phyloP scores from a whole-genome alignment of 2,329 filamentous ascomycete species.

The Hirsutella minnesotensis region DNA sequence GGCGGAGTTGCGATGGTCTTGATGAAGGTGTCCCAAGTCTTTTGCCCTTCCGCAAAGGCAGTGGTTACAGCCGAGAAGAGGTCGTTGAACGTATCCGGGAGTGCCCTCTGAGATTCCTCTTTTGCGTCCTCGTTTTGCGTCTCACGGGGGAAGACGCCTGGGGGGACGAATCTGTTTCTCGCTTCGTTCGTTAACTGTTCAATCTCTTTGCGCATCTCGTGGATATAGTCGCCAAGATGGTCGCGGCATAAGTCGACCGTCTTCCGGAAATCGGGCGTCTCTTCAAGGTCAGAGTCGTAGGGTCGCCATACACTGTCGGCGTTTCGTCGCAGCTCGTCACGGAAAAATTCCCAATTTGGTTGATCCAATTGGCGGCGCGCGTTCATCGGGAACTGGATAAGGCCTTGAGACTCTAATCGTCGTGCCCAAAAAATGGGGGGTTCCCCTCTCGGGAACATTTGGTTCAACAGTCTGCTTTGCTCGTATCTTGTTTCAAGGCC shows the following conservation, averaged over 20 bases:
- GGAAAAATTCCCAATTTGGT: slow-evolving; percentile 16
- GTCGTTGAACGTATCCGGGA: slow-evolving; percentile 26
- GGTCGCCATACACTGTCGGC: slow-evolving; percentile 16
- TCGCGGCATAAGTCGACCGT: too few species aligned
- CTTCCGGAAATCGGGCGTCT: slow-evolving; percentile 1
- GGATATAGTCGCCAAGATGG: slow-evolving; percentile 5
- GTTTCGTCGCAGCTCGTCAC: slow-evolving; percentile 17
- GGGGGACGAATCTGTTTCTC: too few species aligned
- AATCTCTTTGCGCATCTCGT: slow-evolving; percentile 6
- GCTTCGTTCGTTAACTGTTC: slow-evolving; percentile 2
- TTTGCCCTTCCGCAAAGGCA: slow-evolving; percentile 22
- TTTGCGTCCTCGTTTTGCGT: not conserved
- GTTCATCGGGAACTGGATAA: slow-evolving; percentile 21
- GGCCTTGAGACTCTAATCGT: slow-evolving; percentile 22
- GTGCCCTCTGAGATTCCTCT: not conserved
- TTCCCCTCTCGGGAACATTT: slow-evolving; percentile 27
- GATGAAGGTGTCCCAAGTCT: slow-evolving; percentile 28
- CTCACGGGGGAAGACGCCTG: not conserved
- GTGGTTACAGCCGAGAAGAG: slow-evolving; percentile 27
- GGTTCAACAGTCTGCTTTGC: slow-evolving; percentile 22
- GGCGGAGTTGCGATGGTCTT: slow-evolving; percentile 18
- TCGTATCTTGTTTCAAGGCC: slow-evolving; percentile 24
- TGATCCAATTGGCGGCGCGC: slow-evolving; percentile 6
- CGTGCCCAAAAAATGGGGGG: slow-evolving; percentile 30
- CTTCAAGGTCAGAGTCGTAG: too few species aligned